Evolutionary conservation across 2,329 filamentous ascomycete species (phyloP).

Genomic region (Daldinia sp.): DNA sequence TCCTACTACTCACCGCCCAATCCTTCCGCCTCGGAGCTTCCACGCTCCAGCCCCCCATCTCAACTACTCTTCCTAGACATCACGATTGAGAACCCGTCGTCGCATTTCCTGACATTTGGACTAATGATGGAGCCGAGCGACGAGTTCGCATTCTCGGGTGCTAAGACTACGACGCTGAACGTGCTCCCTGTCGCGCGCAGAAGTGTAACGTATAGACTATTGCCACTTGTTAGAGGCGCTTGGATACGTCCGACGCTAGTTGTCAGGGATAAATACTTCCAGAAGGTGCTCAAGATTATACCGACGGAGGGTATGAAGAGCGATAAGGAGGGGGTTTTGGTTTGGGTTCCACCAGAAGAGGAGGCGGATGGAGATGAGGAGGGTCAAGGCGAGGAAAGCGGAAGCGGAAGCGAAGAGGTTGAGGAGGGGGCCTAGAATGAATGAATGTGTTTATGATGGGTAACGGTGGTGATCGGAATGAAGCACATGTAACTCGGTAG

Average conservation of each 20-base stretch:
- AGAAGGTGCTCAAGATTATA: conserved; percentile 84
- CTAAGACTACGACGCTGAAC: conserved; percentile 82
- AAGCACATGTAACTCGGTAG: neutral
- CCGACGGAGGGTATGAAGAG: conserved; percentile 76
- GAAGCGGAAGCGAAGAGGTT: neutral
- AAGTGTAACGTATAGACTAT: conserved; percentile 74
- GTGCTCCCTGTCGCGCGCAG: conserved; percentile 83
- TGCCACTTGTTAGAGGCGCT: conserved; percentile 70
- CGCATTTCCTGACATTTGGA: conserved; percentile 93
- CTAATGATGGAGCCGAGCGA: conserved; percentile 91
- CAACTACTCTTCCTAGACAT: conserved; percentile 58
- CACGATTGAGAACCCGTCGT: conserved; percentile 91
- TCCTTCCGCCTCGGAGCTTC: conserved; percentile 34
- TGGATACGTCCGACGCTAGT: conserved; percentile 79
- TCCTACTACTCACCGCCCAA: conserved; percentile 52
- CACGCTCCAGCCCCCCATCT: conserved; percentile 41
- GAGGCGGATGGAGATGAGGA: conserved; percentile 41
- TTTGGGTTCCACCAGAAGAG: conserved; percentile 66
- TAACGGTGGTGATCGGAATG: neutral
- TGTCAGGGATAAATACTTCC: conserved; percentile 90
- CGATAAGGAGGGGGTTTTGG: conserved; percentile 69
- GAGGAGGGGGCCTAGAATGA: neutral
- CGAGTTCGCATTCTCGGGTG: conserved; percentile 90
- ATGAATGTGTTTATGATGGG: neutral
- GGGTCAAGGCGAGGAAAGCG: neutral